Conservation (phyloP, 2,329 filamentous ascomycete genomes). For the Fusarium verrucosum region DNA sequence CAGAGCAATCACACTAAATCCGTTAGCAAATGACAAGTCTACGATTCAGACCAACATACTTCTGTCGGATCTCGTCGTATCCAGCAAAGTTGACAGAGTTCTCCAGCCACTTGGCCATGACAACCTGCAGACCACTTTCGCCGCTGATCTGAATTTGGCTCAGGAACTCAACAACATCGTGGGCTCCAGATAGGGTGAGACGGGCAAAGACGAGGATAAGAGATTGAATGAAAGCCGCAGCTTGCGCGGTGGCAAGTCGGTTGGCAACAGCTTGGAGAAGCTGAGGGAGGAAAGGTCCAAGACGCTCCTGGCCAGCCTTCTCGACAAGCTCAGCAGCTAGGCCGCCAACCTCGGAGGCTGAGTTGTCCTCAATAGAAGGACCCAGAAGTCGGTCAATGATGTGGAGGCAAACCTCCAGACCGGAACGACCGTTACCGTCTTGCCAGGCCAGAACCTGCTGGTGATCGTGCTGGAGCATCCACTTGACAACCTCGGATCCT, state of each 20-base stretch:
- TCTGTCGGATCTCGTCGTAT: slow-evolving; percentile 96
- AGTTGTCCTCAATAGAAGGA: slow-evolving; percentile 86
- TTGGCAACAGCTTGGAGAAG: slow-evolving; percentile 89
- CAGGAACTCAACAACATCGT: slow-evolving; percentile 92
- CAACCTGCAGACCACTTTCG: slow-evolving; percentile 85
- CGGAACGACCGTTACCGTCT: slow-evolving; percentile 80
- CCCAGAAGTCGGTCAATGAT: slow-evolving; percentile 93
- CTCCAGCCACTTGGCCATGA: slow-evolving; percentile 94
- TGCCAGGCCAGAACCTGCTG: slow-evolving; percentile 89
- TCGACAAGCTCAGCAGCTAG: slow-evolving; percentile 95
- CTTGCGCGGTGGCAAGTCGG: slow-evolving; percentile 81
- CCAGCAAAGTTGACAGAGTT: slow-evolving; percentile 98
- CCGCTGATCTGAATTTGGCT: slow-evolving; percentile 82
- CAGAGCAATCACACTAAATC: slow-evolving; percentile 81
- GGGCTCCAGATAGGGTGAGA: slow-evolving; percentile 82
- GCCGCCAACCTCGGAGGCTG: slow-evolving; percentile 94
- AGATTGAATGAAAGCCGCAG: slow-evolving; percentile 93
- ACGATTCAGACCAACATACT: slow-evolving; percentile 64
- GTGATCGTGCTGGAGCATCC: slow-evolving; percentile 88
- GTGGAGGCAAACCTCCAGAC: slow-evolving; percentile 86
- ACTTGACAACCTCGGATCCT: slow-evolving; percentile 85
- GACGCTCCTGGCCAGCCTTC: slow-evolving; percentile 88
- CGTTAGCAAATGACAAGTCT: slow-evolving; percentile 44
- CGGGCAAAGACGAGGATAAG: slow-evolving; percentile 95
- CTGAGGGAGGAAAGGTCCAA: slow-evolving; percentile 89